Conservation (phyloP, 2,329 filamentous ascomycete species). For the Aureobasidium mangrovei region DNA sequence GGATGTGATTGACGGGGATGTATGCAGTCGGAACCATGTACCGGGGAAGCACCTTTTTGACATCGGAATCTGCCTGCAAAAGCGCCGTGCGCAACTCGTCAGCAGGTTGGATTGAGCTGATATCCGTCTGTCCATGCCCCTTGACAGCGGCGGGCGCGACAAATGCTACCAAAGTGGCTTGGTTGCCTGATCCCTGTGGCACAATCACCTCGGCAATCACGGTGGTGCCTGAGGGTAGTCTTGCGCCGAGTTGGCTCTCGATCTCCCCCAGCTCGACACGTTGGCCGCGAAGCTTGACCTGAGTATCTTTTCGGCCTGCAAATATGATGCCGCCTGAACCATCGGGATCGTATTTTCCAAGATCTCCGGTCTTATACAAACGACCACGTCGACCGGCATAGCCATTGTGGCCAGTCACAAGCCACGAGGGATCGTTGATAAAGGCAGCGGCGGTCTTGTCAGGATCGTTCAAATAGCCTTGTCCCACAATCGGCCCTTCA, state of each 20-base stretch:
- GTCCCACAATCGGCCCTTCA: slow-evolving; percentile 38
- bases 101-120: slow-evolving; percentile 7
- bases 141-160: slow-evolving; percentile 8
- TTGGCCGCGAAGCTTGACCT: slow-evolving; percentile 59
- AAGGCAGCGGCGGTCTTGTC: slow-evolving; percentile 27
- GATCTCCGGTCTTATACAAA: slow-evolving; percentile 53
- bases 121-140: background rate
- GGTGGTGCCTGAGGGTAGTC: slow-evolving; percentile 31
- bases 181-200: slow-evolving; percentile 13
- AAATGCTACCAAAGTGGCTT: slow-evolving; percentile 17
- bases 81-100: slow-evolving; percentile 19
- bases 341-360: slow-evolving; percentile 47
- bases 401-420: slow-evolving; percentile 11
- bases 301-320: slow-evolving; percentile 57
- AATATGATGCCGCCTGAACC: slow-evolving; percentile 45
- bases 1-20: slow-evolving; percentile 36
- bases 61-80: slow-evolving; percentile 20
- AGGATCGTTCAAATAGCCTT: slow-evolving; percentile 33
- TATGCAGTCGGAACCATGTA: slow-evolving; percentile 38
- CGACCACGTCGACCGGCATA: slow-evolving; percentile 33
- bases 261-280: slow-evolving; percentile 52
- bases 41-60: slow-evolving; percentile 18
- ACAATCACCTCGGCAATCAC: slow-evolving; percentile 44
- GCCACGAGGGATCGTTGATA: slow-evolving; percentile 24
- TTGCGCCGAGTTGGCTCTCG: slow-evolving; percentile 30